Evolutionary conservation across 129 eudicot genomes (phyloP).

Genomic region (Kitagawia praeruptora): DNA sequence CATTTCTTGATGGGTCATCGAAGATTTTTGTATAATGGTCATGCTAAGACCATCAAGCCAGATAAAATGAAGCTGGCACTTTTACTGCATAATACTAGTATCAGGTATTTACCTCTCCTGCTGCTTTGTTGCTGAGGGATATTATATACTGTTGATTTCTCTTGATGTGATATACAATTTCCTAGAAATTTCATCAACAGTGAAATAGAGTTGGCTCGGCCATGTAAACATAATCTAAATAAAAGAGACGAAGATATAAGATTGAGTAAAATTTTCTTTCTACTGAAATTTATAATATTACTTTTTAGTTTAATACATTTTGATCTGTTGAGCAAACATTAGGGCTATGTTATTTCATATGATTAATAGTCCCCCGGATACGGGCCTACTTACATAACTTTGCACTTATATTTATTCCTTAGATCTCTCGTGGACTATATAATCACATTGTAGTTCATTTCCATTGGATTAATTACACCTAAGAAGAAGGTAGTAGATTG

Average conservation of each 20-base stretch:
- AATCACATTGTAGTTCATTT: not conserved
- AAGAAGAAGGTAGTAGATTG: not conserved
- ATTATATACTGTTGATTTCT: not conserved
- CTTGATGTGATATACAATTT: not conserved
- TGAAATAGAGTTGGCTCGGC: not conserved
- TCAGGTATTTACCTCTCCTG: constrained; percentile 35
- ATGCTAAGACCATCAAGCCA: constrained; percentile 78
- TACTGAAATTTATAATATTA: not conserved
- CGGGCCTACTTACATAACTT: not conserved
- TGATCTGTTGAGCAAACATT: not conserved
- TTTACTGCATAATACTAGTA: constrained; percentile 57
- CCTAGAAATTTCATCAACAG: not conserved
- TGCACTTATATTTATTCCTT: not conserved
- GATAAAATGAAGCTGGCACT: constrained; percentile 71
- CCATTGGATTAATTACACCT: not conserved
- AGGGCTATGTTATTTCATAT: not conserved
- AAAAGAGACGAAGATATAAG: not conserved
- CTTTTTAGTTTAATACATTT: not conserved
- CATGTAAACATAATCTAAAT: not conserved
- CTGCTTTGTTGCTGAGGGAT: not conserved
- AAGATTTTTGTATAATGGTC: constrained; percentile 56
- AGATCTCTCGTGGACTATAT: too few species aligned
- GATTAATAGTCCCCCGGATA: not conserved
- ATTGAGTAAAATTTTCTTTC: not conserved
- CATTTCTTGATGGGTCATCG: constrained; percentile 90